phyloP scores from a whole-genome alignment of 768 basidiomycete genomes.

The Mycena galopus region DNA sequence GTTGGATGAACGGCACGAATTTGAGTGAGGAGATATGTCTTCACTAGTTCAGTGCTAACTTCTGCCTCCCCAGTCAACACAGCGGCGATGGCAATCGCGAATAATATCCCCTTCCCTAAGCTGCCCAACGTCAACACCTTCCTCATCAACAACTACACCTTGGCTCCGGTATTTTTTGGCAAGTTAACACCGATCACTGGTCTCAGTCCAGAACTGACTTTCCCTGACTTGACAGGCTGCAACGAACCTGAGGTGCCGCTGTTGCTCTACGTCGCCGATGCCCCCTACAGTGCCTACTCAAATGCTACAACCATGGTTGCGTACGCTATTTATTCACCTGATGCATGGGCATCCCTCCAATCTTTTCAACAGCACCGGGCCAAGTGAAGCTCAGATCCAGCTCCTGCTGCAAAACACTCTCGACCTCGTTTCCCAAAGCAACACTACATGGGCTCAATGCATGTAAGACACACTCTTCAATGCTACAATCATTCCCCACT shows the following conservation, averaged over 20 bases:
- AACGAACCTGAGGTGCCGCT: constrained; percentile 24
- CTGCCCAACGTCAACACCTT: constrained; percentile 19
- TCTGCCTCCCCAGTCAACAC: constrained; percentile 20
- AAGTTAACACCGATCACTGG: background rate
- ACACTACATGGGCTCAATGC: constrained; percentile 24
- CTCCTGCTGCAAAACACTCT: constrained; percentile 25
- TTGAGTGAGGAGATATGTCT: constrained; percentile 16
- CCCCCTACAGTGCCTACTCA: constrained; percentile 23
- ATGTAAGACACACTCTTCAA: constrained; percentile 10
- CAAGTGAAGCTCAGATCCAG: constrained; percentile 19
- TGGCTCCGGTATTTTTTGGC: constrained; percentile 16
- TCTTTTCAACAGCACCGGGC: constrained; percentile 10
- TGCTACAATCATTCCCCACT: constrained; percentile 1
- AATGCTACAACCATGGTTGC: constrained; percentile 9
- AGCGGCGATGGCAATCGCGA: constrained; percentile 19
- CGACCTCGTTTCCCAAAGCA: constrained; percentile 23
- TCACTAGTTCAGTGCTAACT: background rate
- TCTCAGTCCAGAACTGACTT: constrained; percentile 1
- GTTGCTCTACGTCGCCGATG: constrained; percentile 21
- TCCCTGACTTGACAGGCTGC: constrained; percentile 19
- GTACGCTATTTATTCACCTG: constrained; percentile 9
- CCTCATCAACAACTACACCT: constrained; percentile 26
- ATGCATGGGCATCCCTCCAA: background rate
- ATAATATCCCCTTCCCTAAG: constrained; percentile 21
- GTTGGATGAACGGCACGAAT: constrained; percentile 25